Evolutionary conservation across 192 early-diverging fungal genomes (phyloP).

Genomic region (Mortierella claussenii): DNA sequence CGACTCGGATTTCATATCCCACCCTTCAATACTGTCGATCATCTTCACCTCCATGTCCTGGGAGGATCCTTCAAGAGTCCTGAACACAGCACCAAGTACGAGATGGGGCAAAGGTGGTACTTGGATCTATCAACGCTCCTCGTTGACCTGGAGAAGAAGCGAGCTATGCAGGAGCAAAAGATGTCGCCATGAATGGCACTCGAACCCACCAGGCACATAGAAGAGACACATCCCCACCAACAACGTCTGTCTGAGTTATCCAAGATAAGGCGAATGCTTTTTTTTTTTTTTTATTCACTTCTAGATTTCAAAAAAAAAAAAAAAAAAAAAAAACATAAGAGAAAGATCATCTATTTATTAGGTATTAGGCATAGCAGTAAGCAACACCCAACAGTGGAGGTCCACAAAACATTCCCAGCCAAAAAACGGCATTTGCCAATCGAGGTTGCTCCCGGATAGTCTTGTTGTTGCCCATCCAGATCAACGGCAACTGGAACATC

Average conservation of each 20-base stretch:
- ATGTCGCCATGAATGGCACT: too few species aligned
- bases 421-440: conserved; percentile 88
- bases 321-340: too few species aligned
- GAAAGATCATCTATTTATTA: neutral
- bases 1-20: conserved; percentile 79
- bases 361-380: conserved; percentile 66
- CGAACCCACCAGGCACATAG: too few species aligned
- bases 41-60: conserved; percentile 76
- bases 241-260: too few species aligned
- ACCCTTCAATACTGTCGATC: conserved; percentile 72
- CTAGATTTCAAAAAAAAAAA: too few species aligned
- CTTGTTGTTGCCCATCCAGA: conserved; percentile 70
- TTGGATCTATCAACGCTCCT: conserved; percentile 29
- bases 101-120: conserved; percentile 19
- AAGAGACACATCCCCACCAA: too few species aligned
- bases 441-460: conserved; percentile 69
- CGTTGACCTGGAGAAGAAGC: conserved; percentile 5
- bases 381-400: conserved; percentile 83
- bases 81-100: conserved; percentile 15
- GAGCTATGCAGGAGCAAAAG: neutral
- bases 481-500: conserved; percentile 93
- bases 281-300: conserved; percentile 7
- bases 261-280: too few species aligned
- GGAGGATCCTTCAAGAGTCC: conserved; percentile 62
- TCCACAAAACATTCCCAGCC: conserved; percentile 90